Evolutionary conservation across 1,284 basidiomycete species (phyloP), one percentile per base, ranked within the genome.

Genomic region (Testicularia cyperi): DNA sequence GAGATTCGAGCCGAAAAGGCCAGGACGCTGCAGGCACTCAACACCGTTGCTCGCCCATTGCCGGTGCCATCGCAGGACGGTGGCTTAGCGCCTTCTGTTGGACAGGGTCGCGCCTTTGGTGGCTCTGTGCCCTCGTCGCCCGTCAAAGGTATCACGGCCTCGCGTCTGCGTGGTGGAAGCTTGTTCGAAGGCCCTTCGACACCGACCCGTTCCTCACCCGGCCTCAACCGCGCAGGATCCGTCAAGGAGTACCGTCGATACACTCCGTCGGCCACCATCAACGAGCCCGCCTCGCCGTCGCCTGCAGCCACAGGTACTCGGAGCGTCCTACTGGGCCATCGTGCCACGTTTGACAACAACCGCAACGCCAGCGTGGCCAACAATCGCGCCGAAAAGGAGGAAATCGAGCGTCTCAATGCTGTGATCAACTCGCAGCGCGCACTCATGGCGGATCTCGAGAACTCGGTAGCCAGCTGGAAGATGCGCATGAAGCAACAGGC

Each of bases 371-470:
- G 16, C n/a, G 18, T 9, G 23, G 24, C 18, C 18, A 26, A 20
- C 15, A 29, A 34, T 33, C 38, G 30, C 13, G 52, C 57, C 12
- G 68, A 72, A 27, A 47, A 43, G 23, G 58, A 64, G 31, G 70
- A 72, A 48, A 70, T 72, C 39, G 47, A 53, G n/a, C 40, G 70
- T 6, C 35, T 72, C 20, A 72, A 72, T 24, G 48, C 52, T 3
- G 70, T 72, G 6, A 70, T 72, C 38, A 30, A 28, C 14, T 52
- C 46, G 25, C 70, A 72, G 36, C 48, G 70, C 9, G 48, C 49
- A 8, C 46, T 72, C 32, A 72, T 72, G 70, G 38, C 68, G 5
- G 70, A 72, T 24, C 41, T 72, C 7, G 70, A 72, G 34, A 40
- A 38, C 3, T 62, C 63, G 24, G 70, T 72, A 6, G 65, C 55